Evolutionary conservation across 2,329 filamentous ascomycete species (phyloP).

Genomic region (Colletotrichum sublineola): DNA sequence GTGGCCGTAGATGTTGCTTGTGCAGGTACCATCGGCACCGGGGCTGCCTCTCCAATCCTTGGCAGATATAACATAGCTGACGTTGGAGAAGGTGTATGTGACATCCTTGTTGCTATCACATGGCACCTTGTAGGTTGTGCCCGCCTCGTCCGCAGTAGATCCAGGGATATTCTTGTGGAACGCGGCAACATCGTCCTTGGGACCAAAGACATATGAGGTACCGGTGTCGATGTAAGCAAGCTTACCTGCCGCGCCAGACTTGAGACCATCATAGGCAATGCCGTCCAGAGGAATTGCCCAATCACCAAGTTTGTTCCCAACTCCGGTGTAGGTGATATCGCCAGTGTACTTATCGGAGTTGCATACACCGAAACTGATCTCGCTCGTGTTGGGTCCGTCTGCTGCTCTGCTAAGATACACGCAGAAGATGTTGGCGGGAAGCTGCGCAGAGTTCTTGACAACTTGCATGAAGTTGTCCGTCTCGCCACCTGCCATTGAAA

Average conservation of each 20-base stretch:
- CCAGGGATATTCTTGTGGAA: conserved; percentile 76
- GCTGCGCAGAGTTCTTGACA: conserved; percentile 66
- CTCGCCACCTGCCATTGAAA: conserved; percentile 73
- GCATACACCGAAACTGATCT: conserved; percentile 80
- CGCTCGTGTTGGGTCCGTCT: conserved; percentile 78
- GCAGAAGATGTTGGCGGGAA: conserved; percentile 76
- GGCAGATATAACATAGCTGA: conserved; percentile 74
- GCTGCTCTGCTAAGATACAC: conserved; percentile 76
- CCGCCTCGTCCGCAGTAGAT: conserved; percentile 64
- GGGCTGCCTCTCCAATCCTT: conserved; percentile 77
- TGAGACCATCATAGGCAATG: conserved; percentile 71
- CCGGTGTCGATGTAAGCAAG: conserved; percentile 86
- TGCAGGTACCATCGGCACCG: conserved; percentile 62
- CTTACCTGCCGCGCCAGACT: conserved; percentile 66
- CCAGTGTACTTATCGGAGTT: conserved; percentile 78
- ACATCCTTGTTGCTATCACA: conserved; percentile 75
- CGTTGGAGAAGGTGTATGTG: conserved; percentile 76
- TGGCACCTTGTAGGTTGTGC: conserved; percentile 77
- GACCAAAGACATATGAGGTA: conserved; percentile 83
- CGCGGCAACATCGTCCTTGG: conserved; percentile 72
- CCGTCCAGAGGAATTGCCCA: conserved; percentile 83
- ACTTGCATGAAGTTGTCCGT: conserved; percentile 77
- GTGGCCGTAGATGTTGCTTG: conserved; percentile 81
- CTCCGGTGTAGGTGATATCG: conserved; percentile 74
- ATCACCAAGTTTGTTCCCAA: conserved; percentile 65